These are phyloP conservation scores for Azolla pinnata DNA, from an alignment of 75 land plant species.

Conservation along the genomic window DNA sequence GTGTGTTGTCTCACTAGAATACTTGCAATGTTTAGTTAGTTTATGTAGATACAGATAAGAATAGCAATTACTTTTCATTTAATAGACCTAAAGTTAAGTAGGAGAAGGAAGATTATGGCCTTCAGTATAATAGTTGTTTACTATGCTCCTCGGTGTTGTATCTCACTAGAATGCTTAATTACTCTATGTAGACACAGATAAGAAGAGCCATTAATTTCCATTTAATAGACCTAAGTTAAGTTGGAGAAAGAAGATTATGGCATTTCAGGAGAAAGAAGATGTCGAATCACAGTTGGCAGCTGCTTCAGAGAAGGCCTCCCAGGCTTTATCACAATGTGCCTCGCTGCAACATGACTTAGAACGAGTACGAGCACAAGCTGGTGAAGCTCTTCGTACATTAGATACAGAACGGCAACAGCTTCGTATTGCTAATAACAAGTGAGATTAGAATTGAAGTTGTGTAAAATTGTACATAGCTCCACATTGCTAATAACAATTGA, in stretches of 20 bases:
- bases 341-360: slow-evolving; percentile 67
- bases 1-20: too few relatives aligned
- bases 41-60: too few relatives aligned
- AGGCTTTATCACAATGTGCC: slow-evolving; percentile 41
- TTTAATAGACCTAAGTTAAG: neutral
- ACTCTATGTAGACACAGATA: neutral
- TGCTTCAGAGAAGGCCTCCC: slow-evolving; percentile 41
- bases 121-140: neutral
- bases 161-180: neutral
- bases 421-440: slow-evolving; percentile 57
- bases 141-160: neutral
- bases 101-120: too few relatives aligned
- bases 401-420: slow-evolving; percentile 84
- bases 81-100: too few relatives aligned
- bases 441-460: slow-evolving; percentile 10
- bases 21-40: too few relatives aligned
- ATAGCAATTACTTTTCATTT: too few relatives aligned
- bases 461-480: too few relatives aligned
- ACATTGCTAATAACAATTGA: too few relatives aligned
- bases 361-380: slow-evolving; percentile 65
- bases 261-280: slow-evolving; percentile 84
- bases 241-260: slow-evolving; percentile 5
- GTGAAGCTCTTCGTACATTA: slow-evolving; percentile 77
- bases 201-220: too few relatives aligned
- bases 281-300: slow-evolving; percentile 50